Evolutionary conservation across 2,329 filamentous ascomycete species (phyloP).

Genomic region (Ophiostoma sp.): DNA sequence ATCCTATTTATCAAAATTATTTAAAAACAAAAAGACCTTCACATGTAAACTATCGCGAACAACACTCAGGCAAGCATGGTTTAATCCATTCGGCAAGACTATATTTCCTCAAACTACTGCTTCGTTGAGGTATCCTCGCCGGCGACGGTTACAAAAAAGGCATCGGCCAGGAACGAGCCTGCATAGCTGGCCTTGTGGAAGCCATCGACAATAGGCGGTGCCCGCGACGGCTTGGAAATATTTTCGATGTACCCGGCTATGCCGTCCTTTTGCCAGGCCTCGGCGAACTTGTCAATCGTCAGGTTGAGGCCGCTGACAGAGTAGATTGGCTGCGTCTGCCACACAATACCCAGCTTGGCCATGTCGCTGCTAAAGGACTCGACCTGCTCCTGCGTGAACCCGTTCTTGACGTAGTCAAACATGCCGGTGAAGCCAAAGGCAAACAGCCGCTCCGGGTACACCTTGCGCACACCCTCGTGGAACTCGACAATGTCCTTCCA

Average conservation of each 20-base stretch:
- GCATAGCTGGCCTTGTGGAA: constrained; percentile 20
- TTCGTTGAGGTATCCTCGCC: constrained; percentile 21
- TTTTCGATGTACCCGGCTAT: constrained; percentile 36
- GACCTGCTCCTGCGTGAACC: constrained; percentile 12
- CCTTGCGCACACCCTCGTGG: constrained; percentile 16
- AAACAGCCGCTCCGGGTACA: constrained; percentile 35
- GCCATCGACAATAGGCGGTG: constrained; percentile 19
- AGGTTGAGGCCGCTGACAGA: constrained; percentile 36
- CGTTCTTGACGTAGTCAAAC: constrained; percentile 24
- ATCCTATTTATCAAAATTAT: no score
- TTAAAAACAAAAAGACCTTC: no score
- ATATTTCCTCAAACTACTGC: background rate
- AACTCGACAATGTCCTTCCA: constrained; percentile 34
- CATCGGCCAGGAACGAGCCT: constrained; percentile 17
- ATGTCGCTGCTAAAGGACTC: constrained; percentile 26
- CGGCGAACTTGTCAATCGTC: constrained; percentile 34
- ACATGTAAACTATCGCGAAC: no score
- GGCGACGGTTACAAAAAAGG: constrained; percentile 16
- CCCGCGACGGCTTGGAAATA: constrained; percentile 28
- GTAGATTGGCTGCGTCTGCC: constrained; percentile 42
- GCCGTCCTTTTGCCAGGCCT: constrained; percentile 34
- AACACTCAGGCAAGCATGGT: no score
- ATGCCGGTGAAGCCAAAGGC: constrained; percentile 38
- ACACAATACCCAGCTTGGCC: constrained; percentile 37
- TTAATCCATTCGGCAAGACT: no score